phyloP scores from a whole-genome alignment of 116 monocot species.

The Papilionanthe hybrid region DNA sequence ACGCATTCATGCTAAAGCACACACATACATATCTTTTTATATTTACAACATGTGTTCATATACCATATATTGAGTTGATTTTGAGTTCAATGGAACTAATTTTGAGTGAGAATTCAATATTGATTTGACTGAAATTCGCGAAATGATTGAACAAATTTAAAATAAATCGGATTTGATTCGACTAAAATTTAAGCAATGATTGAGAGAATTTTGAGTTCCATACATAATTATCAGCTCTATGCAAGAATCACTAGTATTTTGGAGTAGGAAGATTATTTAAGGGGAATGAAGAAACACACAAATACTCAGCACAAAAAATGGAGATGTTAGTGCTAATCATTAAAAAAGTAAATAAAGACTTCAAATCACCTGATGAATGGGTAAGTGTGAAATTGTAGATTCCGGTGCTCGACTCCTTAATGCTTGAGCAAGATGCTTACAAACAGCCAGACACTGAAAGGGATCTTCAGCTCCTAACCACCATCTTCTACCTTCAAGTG shows the following conservation, averaged over 20 bases:
- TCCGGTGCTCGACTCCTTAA: slow-evolving; percentile 46
- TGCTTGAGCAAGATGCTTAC: slow-evolving; percentile 50
- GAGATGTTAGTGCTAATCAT: background rate
- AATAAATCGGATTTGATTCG: background rate
- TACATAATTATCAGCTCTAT: background rate
- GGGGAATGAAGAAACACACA: background rate
- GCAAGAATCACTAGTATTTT: background rate
- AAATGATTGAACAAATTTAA: background rate
- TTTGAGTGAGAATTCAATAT: background rate
- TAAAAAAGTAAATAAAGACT: background rate
- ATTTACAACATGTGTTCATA: background rate
- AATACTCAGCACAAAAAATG: background rate
- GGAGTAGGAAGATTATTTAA: background rate
- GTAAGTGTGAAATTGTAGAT: slow-evolving; percentile 42
- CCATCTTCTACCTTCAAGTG: slow-evolving; percentile 54
- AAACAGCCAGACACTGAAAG: slow-evolving; percentile 58
- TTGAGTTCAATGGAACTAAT: background rate
- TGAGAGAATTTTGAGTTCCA: background rate
- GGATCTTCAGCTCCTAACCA: slow-evolving; percentile 61
- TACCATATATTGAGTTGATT: background rate
- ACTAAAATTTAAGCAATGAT: background rate
- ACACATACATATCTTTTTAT: no score
- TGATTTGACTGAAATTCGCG: background rate
- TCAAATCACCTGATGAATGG: slow-evolving; percentile 43
- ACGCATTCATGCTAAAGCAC: no score